Evolutionary conservation across 352 stramenopile species (phyloP).

Genomic region (Globisporangium nagaii): DNA sequence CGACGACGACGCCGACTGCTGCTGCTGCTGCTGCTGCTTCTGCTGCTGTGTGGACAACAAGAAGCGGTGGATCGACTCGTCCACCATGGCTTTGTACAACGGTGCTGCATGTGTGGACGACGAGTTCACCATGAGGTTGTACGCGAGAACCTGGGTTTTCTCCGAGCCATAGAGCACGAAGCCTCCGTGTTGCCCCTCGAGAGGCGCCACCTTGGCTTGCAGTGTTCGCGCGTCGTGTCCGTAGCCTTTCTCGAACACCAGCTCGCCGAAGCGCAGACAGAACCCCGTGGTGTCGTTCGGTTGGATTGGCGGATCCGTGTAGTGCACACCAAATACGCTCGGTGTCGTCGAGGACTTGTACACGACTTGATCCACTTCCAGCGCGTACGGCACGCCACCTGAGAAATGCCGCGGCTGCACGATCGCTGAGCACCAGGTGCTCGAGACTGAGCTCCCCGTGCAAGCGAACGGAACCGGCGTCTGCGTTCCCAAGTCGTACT

Average conservation of each 20-base stretch:
- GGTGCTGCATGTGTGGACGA: conserved; percentile 36
- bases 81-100: conserved; percentile 55
- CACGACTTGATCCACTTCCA: conserved; percentile 29
- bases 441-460: conserved; percentile 7
- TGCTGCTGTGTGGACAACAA: conserved; percentile 18
- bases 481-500: conserved; percentile 22
- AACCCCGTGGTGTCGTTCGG: conserved; percentile 50
- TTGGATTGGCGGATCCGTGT: conserved; percentile 29
- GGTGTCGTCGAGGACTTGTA: conserved; percentile 27
- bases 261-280: conserved; percentile 50
- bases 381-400: conserved; percentile 18
- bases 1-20: too few relatives aligned
- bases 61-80: conserved; percentile 51
- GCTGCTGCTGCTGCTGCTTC: neutral
- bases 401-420: conserved; percentile 20
- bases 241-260: conserved; percentile 43
- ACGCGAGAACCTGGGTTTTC: conserved; percentile 31
- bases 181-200: conserved; percentile 47
- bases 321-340: conserved; percentile 48
- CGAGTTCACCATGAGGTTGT: conserved; percentile 63
- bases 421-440: conserved; percentile 13
- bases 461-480: conserved; percentile 52
- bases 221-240: conserved; percentile 16
- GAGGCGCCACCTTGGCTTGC: neutral
- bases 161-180: conserved; percentile 42